Evolutionary conservation across 768 basidiomycete species (phyloP).

Genomic region (Lactarius sanguifluus): DNA sequence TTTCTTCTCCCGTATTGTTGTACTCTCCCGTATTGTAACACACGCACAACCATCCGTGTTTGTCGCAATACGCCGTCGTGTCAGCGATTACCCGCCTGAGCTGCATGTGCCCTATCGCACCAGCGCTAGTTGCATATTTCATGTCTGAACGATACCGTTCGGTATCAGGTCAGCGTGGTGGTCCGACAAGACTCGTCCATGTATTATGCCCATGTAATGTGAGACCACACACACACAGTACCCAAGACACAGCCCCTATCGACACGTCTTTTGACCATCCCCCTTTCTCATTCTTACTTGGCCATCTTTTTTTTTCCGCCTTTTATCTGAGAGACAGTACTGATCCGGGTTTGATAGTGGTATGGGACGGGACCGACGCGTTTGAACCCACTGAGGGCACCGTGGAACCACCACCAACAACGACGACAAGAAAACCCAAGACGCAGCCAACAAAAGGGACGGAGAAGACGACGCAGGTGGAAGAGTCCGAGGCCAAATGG

Average conservation of each 20-base stretch:
- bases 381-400: slow-evolving; percentile 39
- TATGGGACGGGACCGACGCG: slow-evolving; percentile 69
- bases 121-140: slow-evolving; percentile 24
- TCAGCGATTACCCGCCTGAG: slow-evolving; percentile 19
- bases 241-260: slow-evolving; percentile 1
- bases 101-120: slow-evolving; percentile 21
- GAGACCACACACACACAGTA: slow-evolving; percentile 18
- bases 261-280: neutral
- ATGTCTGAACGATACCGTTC: slow-evolving; percentile 21
- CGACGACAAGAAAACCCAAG: slow-evolving; percentile 23
- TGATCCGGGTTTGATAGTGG: slow-evolving; percentile 46
- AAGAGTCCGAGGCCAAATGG: slow-evolving; percentile 50
- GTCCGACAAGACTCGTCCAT: slow-evolving; percentile 15
- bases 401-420: slow-evolving; percentile 33
- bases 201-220: slow-evolving; percentile 24
- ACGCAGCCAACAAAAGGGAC: slow-evolving; percentile 26
- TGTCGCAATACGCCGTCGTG: slow-evolving; percentile 23
- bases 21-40: slow-evolving; percentile 30
- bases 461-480: slow-evolving; percentile 36
- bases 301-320: neutral
- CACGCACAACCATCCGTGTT: slow-evolving; percentile 25
- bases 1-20: slow-evolving; percentile 24
- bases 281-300: slow-evolving; percentile 3
- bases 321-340: slow-evolving; percentile 10
- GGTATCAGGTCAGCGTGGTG: slow-evolving; percentile 23